phyloP scores from a whole-genome alignment of 169 alveolate species.

The Plasmodium sp. region DNA sequence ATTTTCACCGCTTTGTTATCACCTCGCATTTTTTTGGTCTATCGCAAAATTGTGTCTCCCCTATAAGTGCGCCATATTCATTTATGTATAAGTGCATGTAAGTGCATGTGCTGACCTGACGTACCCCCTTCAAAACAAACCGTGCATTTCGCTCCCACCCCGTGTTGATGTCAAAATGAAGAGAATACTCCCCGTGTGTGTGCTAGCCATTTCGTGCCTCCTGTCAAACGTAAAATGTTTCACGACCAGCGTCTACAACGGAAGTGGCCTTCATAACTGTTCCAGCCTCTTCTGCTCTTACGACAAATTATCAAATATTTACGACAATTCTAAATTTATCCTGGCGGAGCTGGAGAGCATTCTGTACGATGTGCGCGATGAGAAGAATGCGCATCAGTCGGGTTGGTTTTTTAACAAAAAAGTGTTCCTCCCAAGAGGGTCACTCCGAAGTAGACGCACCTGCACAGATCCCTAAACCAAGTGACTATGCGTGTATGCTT shows the following conservation, averaged over 20 bases:
- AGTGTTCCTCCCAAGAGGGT: neutral
- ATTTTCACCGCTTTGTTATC: neutral
- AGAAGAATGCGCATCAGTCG: slow-evolving; percentile 21
- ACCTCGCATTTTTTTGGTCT: neutral
- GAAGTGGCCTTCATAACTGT: slow-evolving; percentile 15
- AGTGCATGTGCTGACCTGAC: neutral
- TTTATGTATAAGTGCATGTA: neutral
- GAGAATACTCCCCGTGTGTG: neutral
- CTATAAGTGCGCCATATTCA: neutral
- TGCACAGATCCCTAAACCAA: neutral
- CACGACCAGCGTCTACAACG: neutral
- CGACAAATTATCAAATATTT: slow-evolving; percentile 47
- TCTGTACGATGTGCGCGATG: slow-evolving; percentile 47
- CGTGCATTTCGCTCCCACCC: neutral
- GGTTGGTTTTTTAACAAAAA: neutral
- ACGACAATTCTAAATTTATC: slow-evolving; percentile 45
- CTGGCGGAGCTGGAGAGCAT: slow-evolving; percentile 47
- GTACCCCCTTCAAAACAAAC: neutral
- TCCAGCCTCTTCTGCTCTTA: slow-evolving; percentile 44
- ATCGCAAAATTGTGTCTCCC: neutral
- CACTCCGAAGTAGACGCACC: neutral
- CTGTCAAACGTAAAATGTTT: slow-evolving; percentile 2
- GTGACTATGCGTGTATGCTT: neutral
- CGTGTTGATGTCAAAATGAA: slow-evolving; percentile 28
- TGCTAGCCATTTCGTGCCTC: slow-evolving; percentile 10